phyloP scores from a whole-genome alignment of 2,329 filamentous ascomycete genomes.

The Fusarium kyushuense region DNA sequence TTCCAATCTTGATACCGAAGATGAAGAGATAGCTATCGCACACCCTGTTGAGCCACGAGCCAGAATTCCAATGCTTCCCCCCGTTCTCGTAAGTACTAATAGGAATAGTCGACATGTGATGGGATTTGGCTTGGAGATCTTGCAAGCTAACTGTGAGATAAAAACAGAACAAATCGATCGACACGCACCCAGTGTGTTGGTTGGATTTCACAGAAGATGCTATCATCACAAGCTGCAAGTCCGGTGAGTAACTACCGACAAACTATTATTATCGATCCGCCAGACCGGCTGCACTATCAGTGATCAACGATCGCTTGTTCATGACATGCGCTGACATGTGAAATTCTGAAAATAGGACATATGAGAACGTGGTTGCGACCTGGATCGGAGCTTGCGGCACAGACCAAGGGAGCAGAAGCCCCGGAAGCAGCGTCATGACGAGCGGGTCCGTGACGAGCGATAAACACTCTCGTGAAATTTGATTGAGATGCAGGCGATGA shows the following conservation, averaged over 20 bases:
- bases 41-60: constrained; percentile 89
- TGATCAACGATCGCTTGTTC: constrained; percentile 10
- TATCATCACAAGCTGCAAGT: constrained; percentile 92
- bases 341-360: constrained; percentile 67
- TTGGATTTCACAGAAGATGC: constrained; percentile 93
- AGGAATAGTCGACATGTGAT: background rate
- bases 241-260: constrained; percentile 71
- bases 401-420: constrained; percentile 40
- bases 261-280: constrained; percentile 12
- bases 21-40: constrained; percentile 71
- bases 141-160: constrained; percentile 32
- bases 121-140: constrained; percentile 2
- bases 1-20: constrained; percentile 70
- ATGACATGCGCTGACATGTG: constrained; percentile 34
- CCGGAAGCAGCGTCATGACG: constrained; percentile 37
- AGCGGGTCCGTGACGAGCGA: constrained; percentile 23
- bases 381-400: constrained; percentile 46
- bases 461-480: constrained; percentile 20
- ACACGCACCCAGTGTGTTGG: constrained; percentile 89
- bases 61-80: constrained; percentile 86
- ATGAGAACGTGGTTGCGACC: constrained; percentile 81
- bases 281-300: constrained; percentile 17
- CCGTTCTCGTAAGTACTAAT: constrained; percentile 77
- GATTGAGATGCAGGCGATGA: constrained; percentile 21
- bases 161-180: constrained; percentile 79